Evolutionary conservation across 164 flowering plant genomes (phyloP), one percentile per base, ranked within the genome.

Genomic region (Kalanchoe fedtschenkoi): DNA sequence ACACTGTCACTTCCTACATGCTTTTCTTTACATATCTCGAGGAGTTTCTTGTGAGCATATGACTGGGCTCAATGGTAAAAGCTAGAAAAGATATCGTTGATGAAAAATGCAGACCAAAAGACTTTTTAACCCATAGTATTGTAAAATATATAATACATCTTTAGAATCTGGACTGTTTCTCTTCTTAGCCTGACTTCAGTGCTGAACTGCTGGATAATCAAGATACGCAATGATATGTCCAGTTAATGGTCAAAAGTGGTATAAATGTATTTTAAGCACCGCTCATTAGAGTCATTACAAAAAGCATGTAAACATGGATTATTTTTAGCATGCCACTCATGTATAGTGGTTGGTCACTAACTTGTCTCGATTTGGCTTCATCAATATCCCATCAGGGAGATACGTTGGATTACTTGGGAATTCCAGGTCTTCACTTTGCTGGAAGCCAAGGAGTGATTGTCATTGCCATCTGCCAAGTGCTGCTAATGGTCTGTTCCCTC

Each of bases 391-490:
- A 17, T 60, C 78, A 92, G 95, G 99, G 99, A 26, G 96, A 93
- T 72, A 93, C 99, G 58, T 74, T 93, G 51, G 99, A 93, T 78
- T 93, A 93, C 70, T 89, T 93, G 29, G 95, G 97, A 58, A 87
- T 93, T 67, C 97, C 97, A 19, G 99, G 99, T 35, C 81, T 93
- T 37, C 99, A 93, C 56, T 62, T 93, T 32, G 97, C 99, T 70
- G 97, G 99, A 75, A 80, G 97, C 75, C 99, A 90, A 77, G 99
- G 96, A 66, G 88, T 93, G 58, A 63, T 85, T 59, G 84, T 87
- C 64, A 93, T 93, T 67, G 97, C 99, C 34, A 78, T 93, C 58
- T 93, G 96, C 71, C 99, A 93, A 77, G 92, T 75, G 70, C 83
- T 93, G 43, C 76, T 93, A 28, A 93, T 93, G 99, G 99, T 93